Percentiles rank a stretch among this genome's conserved stretches.
These are phyloP conservation scores for Nicotiana tabacum DNA, from an alignment of 257 asterid genomes.

Conservation along the genomic window DNA sequence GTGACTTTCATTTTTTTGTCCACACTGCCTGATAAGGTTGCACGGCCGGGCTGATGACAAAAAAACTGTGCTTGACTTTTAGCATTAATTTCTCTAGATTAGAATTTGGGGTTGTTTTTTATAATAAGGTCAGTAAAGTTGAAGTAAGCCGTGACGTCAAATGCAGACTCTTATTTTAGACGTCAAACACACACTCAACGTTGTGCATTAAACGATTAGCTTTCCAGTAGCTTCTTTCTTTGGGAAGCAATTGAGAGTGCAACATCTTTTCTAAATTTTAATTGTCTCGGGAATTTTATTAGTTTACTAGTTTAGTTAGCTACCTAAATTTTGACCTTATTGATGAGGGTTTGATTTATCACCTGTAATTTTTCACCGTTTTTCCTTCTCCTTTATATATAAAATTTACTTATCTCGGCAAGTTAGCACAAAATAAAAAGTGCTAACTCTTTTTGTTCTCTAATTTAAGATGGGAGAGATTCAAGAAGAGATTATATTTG, in stretches of 20 bases:
- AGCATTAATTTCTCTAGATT: background rate
- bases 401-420: too few species aligned
- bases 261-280: background rate
- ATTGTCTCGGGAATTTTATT: too few species aligned
- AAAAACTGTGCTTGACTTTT: background rate
- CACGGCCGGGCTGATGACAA: background rate
- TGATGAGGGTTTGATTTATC: too few species aligned
- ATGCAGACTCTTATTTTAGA: background rate
- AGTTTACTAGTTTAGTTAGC: too few species aligned
- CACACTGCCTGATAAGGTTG: background rate
- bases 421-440: too few species aligned
- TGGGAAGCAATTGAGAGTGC: background rate
- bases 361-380: too few species aligned
- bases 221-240: background rate
- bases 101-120: background rate
- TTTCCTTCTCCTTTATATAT: too few species aligned
- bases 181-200: background rate
- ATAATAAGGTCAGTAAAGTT: background rate
- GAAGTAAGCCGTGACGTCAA: conserved; percentile 9
- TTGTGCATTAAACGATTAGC: background rate
- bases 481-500: too few species aligned
- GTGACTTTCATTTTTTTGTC: background rate
- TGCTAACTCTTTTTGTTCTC: too few species aligned
- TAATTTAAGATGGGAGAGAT: too few species aligned
- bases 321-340: too few species aligned